Conservation (phyloP, 176 grass and related monocot genomes). For the Rhipidocladum racemiflorum region DNA sequence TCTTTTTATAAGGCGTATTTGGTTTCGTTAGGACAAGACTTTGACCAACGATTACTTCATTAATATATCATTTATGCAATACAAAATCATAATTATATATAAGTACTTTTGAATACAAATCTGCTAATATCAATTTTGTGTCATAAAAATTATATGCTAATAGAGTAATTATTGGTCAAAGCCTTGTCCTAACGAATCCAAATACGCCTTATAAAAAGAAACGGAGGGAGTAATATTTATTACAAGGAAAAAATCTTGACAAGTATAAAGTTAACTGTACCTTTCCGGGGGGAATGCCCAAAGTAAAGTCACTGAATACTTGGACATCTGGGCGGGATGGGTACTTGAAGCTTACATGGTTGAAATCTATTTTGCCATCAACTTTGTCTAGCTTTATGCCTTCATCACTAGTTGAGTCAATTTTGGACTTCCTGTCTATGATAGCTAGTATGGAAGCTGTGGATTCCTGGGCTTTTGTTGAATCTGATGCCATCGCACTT, state of each 20-base stretch:
- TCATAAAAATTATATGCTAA: too few relatives aligned
- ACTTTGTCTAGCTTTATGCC: conserved; percentile 43
- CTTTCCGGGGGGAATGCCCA: conserved; percentile 54
- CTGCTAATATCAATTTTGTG: too few relatives aligned
- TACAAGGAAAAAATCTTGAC: background rate
- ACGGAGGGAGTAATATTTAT: too few relatives aligned
- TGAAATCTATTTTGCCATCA: conserved; percentile 50
- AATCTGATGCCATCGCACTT: conserved; percentile 50
- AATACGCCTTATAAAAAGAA: too few relatives aligned
- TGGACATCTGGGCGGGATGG: conserved; percentile 59
- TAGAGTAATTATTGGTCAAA: too few relatives aligned
- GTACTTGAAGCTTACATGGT: conserved; percentile 61
- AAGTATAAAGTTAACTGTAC: conserved; percentile 26
- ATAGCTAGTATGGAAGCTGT: conserved; percentile 50
- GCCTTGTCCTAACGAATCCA: too few relatives aligned
- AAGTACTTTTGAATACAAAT: too few relatives aligned
- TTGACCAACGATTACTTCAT: too few relatives aligned
- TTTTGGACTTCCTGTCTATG: conserved; percentile 56
- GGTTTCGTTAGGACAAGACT: too few relatives aligned
- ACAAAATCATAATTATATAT: too few relatives aligned
- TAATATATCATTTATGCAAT: too few relatives aligned
- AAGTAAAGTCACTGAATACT: conserved; percentile 52
- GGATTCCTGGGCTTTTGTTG: conserved; percentile 51
- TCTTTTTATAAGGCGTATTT: too few relatives aligned
- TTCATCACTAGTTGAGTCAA: conserved; percentile 49